phyloP scores from a whole-genome alignment of 352 stramenopile genomes.

The Pythium brassicae region DNA sequence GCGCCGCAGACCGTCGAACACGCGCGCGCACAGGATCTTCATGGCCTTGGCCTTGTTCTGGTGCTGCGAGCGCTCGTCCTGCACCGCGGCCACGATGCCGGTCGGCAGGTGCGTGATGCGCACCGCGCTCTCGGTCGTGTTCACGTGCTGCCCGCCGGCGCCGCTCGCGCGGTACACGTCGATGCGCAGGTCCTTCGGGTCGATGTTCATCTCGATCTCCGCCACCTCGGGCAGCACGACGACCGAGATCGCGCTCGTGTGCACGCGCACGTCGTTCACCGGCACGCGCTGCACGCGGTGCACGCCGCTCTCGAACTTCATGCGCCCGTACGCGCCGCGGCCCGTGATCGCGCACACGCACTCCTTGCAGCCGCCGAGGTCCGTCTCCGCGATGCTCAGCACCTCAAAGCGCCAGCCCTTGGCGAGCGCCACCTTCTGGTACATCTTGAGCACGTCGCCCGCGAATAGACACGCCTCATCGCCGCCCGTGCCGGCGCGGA shows the following conservation, averaged over 20 bases:
- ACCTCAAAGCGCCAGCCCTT: conserved; percentile 92
- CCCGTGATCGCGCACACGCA: conserved; percentile 68
- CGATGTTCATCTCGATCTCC: conserved; percentile 85
- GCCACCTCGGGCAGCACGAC: conserved; percentile 93
- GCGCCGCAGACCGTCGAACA: conserved; percentile 93
- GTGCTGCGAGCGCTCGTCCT: conserved; percentile 96
- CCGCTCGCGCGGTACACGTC: conserved; percentile 96
- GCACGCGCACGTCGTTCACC: conserved; percentile 94
- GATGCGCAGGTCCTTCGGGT: conserved; percentile 96
- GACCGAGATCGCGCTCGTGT: conserved; percentile 98
- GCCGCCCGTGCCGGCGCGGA: conserved; percentile 94
- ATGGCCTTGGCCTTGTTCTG: conserved; percentile 99
- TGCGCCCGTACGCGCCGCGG: conserved; percentile 91
- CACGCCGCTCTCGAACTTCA: conserved; percentile 98
- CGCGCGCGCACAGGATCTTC: conserved; percentile 93
- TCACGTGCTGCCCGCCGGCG: conserved; percentile 98
- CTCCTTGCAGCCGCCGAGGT: conserved; percentile 83
- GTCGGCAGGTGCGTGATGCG: conserved; percentile 97
- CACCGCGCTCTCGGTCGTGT: conserved; percentile 98
- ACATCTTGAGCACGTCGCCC: conserved; percentile 92
- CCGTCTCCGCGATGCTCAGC: conserved; percentile 80
- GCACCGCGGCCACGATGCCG: conserved; percentile 82
- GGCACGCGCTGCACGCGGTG: conserved; percentile 98
- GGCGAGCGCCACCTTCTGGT: conserved; percentile 78
- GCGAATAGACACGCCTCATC: conserved; percentile 97